Evolutionary conservation across 306 rosid genomes (phyloP), one percentile per base, ranked within the genome.

Genomic region (Leucaena leucocephala): DNA sequence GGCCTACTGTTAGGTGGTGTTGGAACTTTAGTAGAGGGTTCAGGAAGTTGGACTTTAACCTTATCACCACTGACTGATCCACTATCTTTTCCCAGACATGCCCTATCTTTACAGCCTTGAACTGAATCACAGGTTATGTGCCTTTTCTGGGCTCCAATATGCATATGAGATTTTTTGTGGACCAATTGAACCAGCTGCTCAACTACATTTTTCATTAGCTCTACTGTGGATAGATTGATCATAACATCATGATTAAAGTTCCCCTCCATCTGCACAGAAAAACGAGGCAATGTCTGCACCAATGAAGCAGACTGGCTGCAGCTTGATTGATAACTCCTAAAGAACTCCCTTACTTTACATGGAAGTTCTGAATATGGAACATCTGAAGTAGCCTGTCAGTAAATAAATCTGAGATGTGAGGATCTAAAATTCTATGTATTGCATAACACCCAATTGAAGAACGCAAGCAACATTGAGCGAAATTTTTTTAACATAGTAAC

Each of bases 341-440:
- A 95, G 85, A 95, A 95, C 71, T 82, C 86, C 75, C 88, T 84
- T 71, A 93, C 78, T 82, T 84, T 89, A 68, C 48, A 21, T 0
- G 98, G 98, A 88, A 95, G 96, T 80, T 75, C 84, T 61, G 83
- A 35, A 81, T 70, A 84, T 42, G 97, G 93, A 85, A 83, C 81
- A 80, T 92, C 97, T 67, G 98, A 91, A 40, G 97, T 95, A 80
- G 97, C 98, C 98, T 92, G 86, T 81, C 62, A 27, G 55, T 13
- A 79, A 82, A 83, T 72, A 68, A 61, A 78, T 82, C 76, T 49
- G 64, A 67, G 39, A 74, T 33, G 40, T 57, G 57, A 84, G 70
- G 59, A 61, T 72, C 48, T 19, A 27, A 66, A 7, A 27, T 40
- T 63, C 33, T 16, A 58, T 35, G 49, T 42, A 64, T 80, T 21